A percentile compares a stretch with the other conserved stretches of the same genome.
phyloP scores from a whole-genome alignment of 106 monocot species.

The Dendrobium catenatum region DNA sequence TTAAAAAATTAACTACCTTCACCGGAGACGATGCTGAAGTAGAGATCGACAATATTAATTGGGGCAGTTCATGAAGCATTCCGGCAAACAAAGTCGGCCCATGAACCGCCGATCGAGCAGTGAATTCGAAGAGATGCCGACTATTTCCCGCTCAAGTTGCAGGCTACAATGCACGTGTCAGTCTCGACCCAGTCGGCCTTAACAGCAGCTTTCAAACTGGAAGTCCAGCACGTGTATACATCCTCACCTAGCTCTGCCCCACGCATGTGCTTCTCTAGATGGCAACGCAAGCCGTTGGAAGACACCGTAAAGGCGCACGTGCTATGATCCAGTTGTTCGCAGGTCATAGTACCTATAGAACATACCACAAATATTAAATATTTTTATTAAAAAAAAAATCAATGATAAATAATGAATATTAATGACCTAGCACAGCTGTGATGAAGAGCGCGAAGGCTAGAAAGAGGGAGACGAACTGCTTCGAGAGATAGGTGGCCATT shows the following conservation, averaged over 20 bases:
- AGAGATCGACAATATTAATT: no score
- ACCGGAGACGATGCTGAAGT: constrained; percentile 20
- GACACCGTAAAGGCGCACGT: constrained; percentile 36
- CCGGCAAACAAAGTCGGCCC: no score
- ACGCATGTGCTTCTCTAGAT: constrained; percentile 33
- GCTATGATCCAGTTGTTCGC: constrained; percentile 18
- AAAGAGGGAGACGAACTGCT: no score
- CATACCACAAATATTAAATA: no score
- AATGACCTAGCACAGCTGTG: no score
- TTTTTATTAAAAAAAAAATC: no score
- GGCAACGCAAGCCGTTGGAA: constrained; percentile 26
- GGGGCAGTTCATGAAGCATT: no score
- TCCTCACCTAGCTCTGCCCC: constrained; percentile 5
- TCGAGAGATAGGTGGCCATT: no score
- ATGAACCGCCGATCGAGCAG: constrained; percentile 20
- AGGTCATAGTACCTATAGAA: neutral
- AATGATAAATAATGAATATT: no score
- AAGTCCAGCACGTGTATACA: no score
- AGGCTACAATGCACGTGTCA: constrained; percentile 21
- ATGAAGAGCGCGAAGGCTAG: no score
- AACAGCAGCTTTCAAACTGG: neutral
- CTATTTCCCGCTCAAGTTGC: constrained; percentile 10
- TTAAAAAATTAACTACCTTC: constrained; percentile 22
- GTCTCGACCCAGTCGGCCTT: constrained; percentile 21
- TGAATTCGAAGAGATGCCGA: constrained; percentile 12